phyloP scores from a whole-genome alignment of 139 green algal genomes.

The Chlamydomonas asymmetrica region DNA sequence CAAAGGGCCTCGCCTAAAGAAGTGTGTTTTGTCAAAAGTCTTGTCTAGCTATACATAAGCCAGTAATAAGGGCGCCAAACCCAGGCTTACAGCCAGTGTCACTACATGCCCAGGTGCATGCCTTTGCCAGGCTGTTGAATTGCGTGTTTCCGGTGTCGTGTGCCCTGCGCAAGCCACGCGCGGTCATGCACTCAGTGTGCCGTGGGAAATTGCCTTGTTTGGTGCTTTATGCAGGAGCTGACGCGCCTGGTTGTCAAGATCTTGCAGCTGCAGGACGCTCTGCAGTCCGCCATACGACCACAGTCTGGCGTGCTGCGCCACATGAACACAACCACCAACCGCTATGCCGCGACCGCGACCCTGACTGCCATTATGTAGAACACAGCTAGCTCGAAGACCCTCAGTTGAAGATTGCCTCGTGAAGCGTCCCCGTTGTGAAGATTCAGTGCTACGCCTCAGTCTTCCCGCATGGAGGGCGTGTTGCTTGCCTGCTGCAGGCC shows the following conservation, averaged over 20 bases:
- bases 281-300: constrained; percentile 12
- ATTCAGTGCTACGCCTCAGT: no score
- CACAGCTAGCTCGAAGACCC: no score
- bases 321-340: neutral
- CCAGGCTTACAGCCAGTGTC: neutral
- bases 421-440: no score
- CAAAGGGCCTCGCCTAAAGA: neutral
- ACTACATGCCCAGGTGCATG: neutral
- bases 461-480: no score
- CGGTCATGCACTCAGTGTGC: neutral
- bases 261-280: constrained; percentile 27
- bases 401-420: no score
- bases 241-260: constrained; percentile 35
- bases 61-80: neutral
- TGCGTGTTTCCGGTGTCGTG: no score
- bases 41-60: neutral
- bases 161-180: neutral
- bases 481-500: no score
- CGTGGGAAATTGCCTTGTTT: neutral
- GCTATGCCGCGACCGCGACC: no score
- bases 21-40: neutral
- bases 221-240: constrained; percentile 3
- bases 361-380: no score
- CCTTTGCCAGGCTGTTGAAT: neutral
- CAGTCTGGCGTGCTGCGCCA: neutral